phyloP scores from a whole-genome alignment of 495 filamentous ascomycete genomes.

The Hyaloscypha hepaticicola region DNA sequence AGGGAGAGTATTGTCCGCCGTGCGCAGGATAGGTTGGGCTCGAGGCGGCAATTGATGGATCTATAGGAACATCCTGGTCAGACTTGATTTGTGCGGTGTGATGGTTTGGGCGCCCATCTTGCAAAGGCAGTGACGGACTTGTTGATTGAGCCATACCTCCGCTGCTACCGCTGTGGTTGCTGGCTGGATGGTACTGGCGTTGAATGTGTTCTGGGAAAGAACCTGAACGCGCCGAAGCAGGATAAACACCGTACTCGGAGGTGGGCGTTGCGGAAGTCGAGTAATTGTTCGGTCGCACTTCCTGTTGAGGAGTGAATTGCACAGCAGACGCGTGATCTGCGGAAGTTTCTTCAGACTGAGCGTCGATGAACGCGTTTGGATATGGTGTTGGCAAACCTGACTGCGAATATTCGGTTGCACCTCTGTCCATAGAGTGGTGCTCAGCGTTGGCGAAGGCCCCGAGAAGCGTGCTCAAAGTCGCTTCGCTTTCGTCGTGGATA shows the following conservation, averaged over 20 bases:
- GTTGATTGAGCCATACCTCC: slow-evolving; percentile 96
- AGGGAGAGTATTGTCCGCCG: slow-evolving; percentile 70
- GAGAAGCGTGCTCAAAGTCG: slow-evolving; percentile 37
- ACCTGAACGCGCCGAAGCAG: slow-evolving; percentile 74
- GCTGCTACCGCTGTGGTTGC: slow-evolving; percentile 70
- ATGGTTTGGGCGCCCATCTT: slow-evolving; percentile 71
- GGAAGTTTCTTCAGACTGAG: slow-evolving; percentile 75
- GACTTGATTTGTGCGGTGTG: slow-evolving; percentile 72
- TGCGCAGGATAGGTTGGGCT: slow-evolving; percentile 86
- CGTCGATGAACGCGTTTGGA: slow-evolving; percentile 65
- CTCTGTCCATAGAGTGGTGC: slow-evolving; percentile 78
- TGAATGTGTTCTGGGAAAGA: slow-evolving; percentile 75
- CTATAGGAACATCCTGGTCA: slow-evolving; percentile 97
- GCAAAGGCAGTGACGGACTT: slow-evolving; percentile 89
- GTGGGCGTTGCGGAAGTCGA: slow-evolving; percentile 80
- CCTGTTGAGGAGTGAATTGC: slow-evolving; percentile 69
- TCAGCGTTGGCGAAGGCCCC: slow-evolving; percentile 33
- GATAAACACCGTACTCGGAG: slow-evolving; percentile 83
- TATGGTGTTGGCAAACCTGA: slow-evolving; percentile 94
- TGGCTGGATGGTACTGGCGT: slow-evolving; percentile 69
- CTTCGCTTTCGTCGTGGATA: slow-evolving; percentile 33
- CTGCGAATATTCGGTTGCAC: slow-evolving; percentile 91
- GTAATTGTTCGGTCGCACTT: slow-evolving; percentile 69
- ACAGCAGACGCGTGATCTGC: slow-evolving; percentile 89
- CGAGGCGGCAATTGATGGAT: slow-evolving; percentile 92